Base-by-base conservation (phyloP, 805 yeast species). In the Wickerhamiella vanderwaltii region DNA sequence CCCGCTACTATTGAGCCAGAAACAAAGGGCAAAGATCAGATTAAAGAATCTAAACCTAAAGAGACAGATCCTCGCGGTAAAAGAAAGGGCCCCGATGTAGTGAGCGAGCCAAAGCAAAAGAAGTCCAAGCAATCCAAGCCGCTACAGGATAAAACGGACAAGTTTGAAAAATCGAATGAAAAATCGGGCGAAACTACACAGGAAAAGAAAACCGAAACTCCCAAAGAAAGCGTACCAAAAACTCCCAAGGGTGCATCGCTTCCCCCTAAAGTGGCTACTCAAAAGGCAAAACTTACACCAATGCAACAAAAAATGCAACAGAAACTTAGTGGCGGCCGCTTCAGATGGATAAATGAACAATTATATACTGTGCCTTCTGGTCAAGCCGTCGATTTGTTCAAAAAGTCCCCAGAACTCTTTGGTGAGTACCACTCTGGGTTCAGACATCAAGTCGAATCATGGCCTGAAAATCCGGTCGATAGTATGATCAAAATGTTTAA, bases 381-480 rank as follows among this genome's bases (percentile, higher is more conserved):
- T 5, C 74, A 73, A 17, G 97, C 98, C 0, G 64, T 84, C 20
- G 65, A 69, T 18, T 62, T 91, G 46, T 75, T 91, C 31, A 65
- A 72, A 43, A 74, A 78, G 12, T 94, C 87, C 52, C 98, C 99
- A 0, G 75, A 76, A 18, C 66, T 91, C 46, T 91, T 87, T 59
- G 91, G 84, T 50, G 97, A 88, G 56, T 91, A 91, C 54, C 98
- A 93, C 57, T 79, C 77, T 44, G 99, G 99, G 0, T 91, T 91
- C 68, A 70, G 94, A 52, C 79, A 87, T 11, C 99, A 91, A 60
- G 97, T 91, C 13, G 86, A 82, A 55, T 71, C 85, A 16, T 91
- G 99, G 99, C 98, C 99, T 2, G 95, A 88, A 62, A 91, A 91
- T 55, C 99, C 99, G 1, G 95, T 91, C n/a, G 80, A 86, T 61